These are phyloP conservation scores for Maudiozyma humilis DNA, from an alignment of 1,139 yeast species.

Conservation along the genomic window DNA sequence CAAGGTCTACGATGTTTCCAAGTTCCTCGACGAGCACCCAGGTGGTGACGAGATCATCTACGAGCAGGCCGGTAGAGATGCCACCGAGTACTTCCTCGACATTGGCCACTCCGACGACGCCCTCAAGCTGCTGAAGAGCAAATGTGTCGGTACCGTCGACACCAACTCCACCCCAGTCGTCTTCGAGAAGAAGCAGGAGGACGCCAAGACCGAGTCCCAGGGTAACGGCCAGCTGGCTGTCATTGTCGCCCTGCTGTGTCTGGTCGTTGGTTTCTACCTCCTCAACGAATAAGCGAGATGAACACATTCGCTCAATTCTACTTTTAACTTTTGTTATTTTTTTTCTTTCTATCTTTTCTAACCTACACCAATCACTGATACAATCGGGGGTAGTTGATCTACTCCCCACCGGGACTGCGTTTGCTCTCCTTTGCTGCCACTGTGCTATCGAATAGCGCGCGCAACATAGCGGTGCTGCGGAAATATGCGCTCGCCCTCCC, in stretches of 20 bases:
- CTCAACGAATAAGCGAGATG: constrained; percentile 17
- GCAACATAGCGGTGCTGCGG: background rate
- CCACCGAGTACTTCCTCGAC: constrained; percentile 90
- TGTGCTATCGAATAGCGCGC: background rate
- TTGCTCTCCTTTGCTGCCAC: no score
- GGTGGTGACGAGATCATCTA: constrained; percentile 97
- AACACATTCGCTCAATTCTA: background rate
- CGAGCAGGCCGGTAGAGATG: constrained; percentile 88
- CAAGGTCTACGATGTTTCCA: constrained; percentile 78
- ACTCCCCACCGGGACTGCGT: background rate
- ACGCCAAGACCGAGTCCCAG: constrained; percentile 16
- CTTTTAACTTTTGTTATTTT: background rate
- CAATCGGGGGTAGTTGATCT: constrained; percentile 2
- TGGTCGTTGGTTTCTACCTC: constrained; percentile 51
- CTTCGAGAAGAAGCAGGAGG: constrained; percentile 3
- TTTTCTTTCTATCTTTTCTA: background rate
- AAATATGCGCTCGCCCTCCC: no score
- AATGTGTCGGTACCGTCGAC: constrained; percentile 64
- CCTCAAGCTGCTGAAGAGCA: constrained; percentile 57
- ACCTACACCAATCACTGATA: background rate
- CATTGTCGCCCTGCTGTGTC: constrained; percentile 44
- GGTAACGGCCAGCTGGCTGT: constrained; percentile 36
- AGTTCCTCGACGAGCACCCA: constrained; percentile 90
- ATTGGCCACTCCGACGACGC: constrained; percentile 98
- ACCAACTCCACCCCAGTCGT: constrained; percentile 31